Conservation (phyloP, 2,329 filamentous ascomycete genomes). For the Sclerotinia spermophila region DNA sequence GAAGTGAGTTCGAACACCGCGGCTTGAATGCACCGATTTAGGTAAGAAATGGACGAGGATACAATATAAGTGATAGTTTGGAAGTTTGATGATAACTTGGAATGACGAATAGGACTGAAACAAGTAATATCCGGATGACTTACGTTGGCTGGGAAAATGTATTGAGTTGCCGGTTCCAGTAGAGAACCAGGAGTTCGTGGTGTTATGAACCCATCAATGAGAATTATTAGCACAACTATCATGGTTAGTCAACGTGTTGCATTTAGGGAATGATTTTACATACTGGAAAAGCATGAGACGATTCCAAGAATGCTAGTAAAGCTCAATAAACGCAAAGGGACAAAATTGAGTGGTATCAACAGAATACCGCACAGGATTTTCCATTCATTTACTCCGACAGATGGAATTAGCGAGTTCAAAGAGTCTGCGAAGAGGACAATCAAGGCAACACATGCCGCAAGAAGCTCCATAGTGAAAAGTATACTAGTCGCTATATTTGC, state of each 20-base stretch:
- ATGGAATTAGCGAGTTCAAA: constrained; percentile 72
- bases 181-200: constrained; percentile 76
- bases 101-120: not conserved
- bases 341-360: constrained; percentile 76
- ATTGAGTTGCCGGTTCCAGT: constrained; percentile 72
- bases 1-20: no score
- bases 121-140: not conserved
- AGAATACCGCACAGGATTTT: constrained; percentile 79
- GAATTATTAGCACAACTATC: constrained; percentile 75
- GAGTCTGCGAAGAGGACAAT: constrained; percentile 94
- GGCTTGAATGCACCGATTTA: not conserved
- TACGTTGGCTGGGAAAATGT: constrained; percentile 71
- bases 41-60: not conserved
- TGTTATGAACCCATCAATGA: constrained; percentile 84
- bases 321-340: constrained; percentile 78
- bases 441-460: constrained; percentile 84
- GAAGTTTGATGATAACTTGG: not conserved
- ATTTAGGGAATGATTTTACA: constrained; percentile 40
- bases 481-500: constrained; percentile 80
- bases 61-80: not conserved
- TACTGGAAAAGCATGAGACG: constrained; percentile 80
- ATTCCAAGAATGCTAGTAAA: constrained; percentile 94
- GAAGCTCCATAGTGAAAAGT: constrained; percentile 81
- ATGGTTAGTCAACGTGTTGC: not conserved
- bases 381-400: constrained; percentile 67